These are phyloP conservation scores for Amylostereum areolatum DNA, from an alignment of 1,284 basidiomycete species.

Conservation along the genomic window DNA sequence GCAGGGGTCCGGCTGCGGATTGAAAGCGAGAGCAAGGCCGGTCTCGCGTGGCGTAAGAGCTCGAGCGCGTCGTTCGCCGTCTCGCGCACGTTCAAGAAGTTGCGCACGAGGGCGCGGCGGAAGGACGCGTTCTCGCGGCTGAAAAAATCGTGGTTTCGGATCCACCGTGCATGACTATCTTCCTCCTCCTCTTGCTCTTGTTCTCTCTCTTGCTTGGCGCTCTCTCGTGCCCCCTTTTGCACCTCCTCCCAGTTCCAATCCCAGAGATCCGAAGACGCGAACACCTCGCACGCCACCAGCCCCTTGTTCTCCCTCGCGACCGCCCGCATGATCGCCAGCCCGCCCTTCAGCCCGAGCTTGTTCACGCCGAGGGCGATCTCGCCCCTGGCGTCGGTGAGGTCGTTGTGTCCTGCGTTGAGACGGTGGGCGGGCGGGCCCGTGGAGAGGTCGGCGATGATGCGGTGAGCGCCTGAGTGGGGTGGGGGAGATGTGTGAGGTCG, in stretches of 20 bases:
- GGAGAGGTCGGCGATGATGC: no score
- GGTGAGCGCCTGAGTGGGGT: no score
- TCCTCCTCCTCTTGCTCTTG: background rate
- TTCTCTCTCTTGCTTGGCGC: constrained; percentile 20
- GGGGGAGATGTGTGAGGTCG: no score
- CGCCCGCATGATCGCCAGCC: constrained; percentile 39
- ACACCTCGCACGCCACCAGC: constrained; percentile 43
- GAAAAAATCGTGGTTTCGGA: no score
- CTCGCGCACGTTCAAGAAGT: background rate
- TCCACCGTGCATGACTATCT: no score
- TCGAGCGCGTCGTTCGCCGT: background rate
- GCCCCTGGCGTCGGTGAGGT: constrained; percentile 55
- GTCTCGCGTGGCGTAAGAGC: constrained; percentile 1
- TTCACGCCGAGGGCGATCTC: constrained; percentile 51
- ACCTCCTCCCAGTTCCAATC: constrained; percentile 36
- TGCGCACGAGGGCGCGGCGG: background rate
- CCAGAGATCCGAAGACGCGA: no score
- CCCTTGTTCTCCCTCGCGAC: constrained; percentile 44
- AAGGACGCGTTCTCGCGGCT: background rate
- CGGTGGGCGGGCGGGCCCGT: no score
- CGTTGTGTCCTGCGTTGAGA: constrained; percentile 52
- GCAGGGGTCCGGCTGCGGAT: constrained; percentile 12
- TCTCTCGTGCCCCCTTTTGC: constrained; percentile 16
- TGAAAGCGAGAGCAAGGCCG: background rate
- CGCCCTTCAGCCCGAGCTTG: constrained; percentile 37